Evolutionary conservation across 2,329 filamentous ascomycete genomes (phyloP).

Genomic region (Aspergillus terreus): DNA sequence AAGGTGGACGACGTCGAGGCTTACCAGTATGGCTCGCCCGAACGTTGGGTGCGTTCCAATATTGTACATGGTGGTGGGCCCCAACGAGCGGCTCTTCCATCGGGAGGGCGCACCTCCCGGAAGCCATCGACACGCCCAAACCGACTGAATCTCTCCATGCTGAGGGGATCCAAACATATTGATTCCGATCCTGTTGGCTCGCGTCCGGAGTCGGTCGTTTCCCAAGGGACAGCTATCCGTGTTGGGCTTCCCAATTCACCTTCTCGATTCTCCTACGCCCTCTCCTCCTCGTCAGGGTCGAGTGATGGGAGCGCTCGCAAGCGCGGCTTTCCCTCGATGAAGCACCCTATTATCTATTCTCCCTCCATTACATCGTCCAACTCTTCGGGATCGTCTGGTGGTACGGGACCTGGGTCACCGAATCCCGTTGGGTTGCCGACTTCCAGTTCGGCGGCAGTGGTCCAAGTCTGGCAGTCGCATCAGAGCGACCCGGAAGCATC

Average conservation of each 20-base stretch:
- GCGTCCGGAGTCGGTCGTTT: constrained; percentile 29
- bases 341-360: constrained; percentile 28
- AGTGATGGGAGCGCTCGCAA: constrained; percentile 17
- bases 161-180: constrained; percentile 18
- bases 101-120: constrained; percentile 40
- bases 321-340: constrained; percentile 18
- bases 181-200: constrained; percentile 18
- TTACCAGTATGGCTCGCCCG: constrained; percentile 59
- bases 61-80: constrained; percentile 33
- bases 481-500: constrained; percentile 36
- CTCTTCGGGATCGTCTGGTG: constrained; percentile 21
- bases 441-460: constrained; percentile 27
- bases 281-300: constrained; percentile 32
- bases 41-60: constrained; percentile 44
- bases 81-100: constrained; percentile 31
- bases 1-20: constrained; percentile 53
- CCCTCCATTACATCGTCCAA: constrained; percentile 31
- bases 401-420: constrained; percentile 10
- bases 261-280: constrained; percentile 28
- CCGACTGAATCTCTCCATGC: constrained; percentile 18
- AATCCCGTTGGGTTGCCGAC: constrained; percentile 28
- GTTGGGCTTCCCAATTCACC: constrained; percentile 28
- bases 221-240: constrained; percentile 33
- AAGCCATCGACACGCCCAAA: constrained; percentile 19
- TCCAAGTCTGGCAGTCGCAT: constrained; percentile 38